Base-by-base conservation (phyloP, 306 rosid species). In the Cucumis melo region DNA sequence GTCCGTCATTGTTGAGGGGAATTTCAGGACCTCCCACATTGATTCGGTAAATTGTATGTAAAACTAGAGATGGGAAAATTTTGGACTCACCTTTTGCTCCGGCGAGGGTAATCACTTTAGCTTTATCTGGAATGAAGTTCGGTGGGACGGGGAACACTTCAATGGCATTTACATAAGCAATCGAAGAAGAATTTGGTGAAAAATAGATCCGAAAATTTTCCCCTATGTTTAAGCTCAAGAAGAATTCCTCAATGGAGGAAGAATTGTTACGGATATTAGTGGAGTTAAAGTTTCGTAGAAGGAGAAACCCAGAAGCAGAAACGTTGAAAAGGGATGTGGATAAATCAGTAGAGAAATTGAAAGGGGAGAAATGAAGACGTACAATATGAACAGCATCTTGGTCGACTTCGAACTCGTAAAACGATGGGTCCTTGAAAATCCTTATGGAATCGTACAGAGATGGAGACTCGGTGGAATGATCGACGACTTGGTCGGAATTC, bases 81-180 rank as follows among this genome's bases (percentile, higher is more conserved):
- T 38, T 8, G 38, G 84, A 78, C 21, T 13, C 1, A 60, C 24
- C 24, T 5, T 53, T 24, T 9, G 6, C 10, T 20, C 81, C 81
- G 8, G 62, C 23, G 36, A 78, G 41, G 50, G 20, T 79, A 46
- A 79, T 77, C 36, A 13, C 8, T 12, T 0, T 0, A 57, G 62
- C 62, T 20, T 19, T 10, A 32, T 7, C 29, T 9, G 62, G 62
- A 3, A 78, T 46, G 82, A 79, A 80, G 34, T 36, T 19, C 2
- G 59, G 17, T 51, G 84, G 84, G 29, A 82, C 76, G 41, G 65
- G 82, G 67, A 88, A 80, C 44, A 86, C 68, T 82, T 88, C 90
- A 11, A 87, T 85, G 48, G 90, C 92, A 77, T 87, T 88, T 1
- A 85, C 76, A 78, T 78, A 85, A 0, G 92, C 92, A 53, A 86